Percentiles rank a stretch among this genome's conserved stretches.
Conservation (phyloP, 768 basidiomycete genomes). For the Kondoa malvinella region DNA sequence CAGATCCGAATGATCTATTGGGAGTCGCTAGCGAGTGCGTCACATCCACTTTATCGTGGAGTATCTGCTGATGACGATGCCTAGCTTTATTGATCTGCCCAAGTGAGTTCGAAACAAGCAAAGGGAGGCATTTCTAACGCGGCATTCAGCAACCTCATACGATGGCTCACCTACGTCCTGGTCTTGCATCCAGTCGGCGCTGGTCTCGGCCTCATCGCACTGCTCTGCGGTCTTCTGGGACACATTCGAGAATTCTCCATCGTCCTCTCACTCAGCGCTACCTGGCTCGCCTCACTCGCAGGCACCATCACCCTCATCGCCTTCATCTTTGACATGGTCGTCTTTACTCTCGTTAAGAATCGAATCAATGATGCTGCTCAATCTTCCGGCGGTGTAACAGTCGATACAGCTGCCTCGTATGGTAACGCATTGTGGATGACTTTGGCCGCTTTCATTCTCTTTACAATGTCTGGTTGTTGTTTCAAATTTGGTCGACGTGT, state of each 20-base stretch:
- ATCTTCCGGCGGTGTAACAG: conserved; percentile 33
- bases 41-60: too few relatives aligned
- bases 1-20: not conserved
- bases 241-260: conserved; percentile 66
- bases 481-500: conserved; percentile 74
- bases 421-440: conserved; percentile 88
- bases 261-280: conserved; percentile 28
- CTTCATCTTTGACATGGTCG: conserved; percentile 77
- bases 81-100: too few relatives aligned
- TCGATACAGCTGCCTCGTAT: conserved; percentile 49
- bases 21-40: conserved; percentile 42
- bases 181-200: conserved; percentile 78
- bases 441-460: conserved; percentile 61
- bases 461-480: conserved; percentile 83
- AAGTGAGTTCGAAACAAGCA: conserved; percentile 62
- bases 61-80: too few relatives aligned
- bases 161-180: conserved; percentile 89
- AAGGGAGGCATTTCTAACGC: conserved; percentile 45
- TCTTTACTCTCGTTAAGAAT: conserved; percentile 76
- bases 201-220: conserved; percentile 48
- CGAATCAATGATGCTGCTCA: conserved; percentile 50
- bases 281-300: conserved; percentile 43
- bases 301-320: conserved; percentile 63
- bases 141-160: conserved; percentile 66
- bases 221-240: conserved; percentile 69